Percentiles rank a stretch among this genome's conserved stretches.
These are phyloP conservation scores for Rhipidocladum racemiflorum DNA, from an alignment of 176 grass and related monocot species.

Conservation along the genomic window DNA sequence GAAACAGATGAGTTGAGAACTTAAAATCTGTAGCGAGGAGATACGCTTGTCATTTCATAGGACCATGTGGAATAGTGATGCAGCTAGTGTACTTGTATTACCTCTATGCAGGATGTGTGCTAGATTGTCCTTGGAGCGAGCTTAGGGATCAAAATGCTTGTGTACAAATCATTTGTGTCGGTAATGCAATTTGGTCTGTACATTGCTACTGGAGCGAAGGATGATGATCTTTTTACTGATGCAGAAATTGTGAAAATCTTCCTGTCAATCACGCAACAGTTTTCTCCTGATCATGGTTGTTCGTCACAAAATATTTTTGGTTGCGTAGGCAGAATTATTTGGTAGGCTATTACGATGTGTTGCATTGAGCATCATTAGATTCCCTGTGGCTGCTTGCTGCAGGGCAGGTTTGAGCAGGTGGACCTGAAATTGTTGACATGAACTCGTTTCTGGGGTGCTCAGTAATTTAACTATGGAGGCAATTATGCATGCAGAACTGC, in stretches of 20 bases:
- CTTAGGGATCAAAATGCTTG: conserved; percentile 11
- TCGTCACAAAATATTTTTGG: background rate
- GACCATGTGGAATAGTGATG: background rate
- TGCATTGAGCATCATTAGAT: conserved; percentile 4
- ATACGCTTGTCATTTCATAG: conserved; percentile 57
- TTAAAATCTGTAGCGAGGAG: conserved; percentile 30
- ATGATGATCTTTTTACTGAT: background rate
- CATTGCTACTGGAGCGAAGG: conserved; percentile 4
- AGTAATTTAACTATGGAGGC: conserved; percentile 10
- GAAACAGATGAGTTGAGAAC: conserved; percentile 4
- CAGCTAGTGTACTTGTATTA: conserved; percentile 6
- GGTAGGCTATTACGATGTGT: background rate
- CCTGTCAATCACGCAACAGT: background rate
- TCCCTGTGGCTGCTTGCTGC: conserved; percentile 30
- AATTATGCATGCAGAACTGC: conserved; percentile 11
- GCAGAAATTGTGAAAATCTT: conserved; percentile 15
- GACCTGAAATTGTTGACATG: conserved; percentile 23
- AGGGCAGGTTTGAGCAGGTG: conserved; percentile 41
- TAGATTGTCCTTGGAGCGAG: conserved; percentile 11
- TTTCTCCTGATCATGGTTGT: conserved; percentile 8
- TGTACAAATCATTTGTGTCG: conserved; percentile 47
- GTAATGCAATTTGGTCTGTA: conserved; percentile 45
- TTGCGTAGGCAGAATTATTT: background rate
- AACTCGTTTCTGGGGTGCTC: conserved; percentile 14
- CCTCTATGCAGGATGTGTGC: conserved; percentile 26